Base-by-base conservation (phyloP, 129 eudicot species). In the Tagetes patula region DNA sequence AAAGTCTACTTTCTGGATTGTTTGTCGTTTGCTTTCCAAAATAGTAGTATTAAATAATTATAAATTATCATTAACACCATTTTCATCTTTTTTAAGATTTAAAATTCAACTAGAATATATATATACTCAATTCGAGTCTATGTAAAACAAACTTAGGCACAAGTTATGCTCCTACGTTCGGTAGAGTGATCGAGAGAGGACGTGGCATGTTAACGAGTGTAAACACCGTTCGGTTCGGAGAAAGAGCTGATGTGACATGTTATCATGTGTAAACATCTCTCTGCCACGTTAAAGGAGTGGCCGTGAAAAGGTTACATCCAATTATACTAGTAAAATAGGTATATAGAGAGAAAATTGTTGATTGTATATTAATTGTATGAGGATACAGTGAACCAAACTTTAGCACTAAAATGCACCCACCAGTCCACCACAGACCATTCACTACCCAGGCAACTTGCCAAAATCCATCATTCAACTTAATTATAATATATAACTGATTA, bases 371-470 rank as follows among this genome's bases (percentile, higher is more conserved):
- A 31, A 32, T 8, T 58, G 64, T 58, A 10, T 3, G 5, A 58
- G 37, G 54, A 12, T 48, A 48, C 14, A 3, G 5, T 52, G 12
- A 36, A 20, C 67, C 36, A 37, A 36, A 27, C 12, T 34, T 11
- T 11, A 36, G 42, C 67, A 36, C 67, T 61, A 61, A 61, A 36
- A 61, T 37, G 67, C 67, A 11, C 32, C 65, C 66, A 31, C 63
- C 63, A 47, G 3, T 8, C 65, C 66, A 31, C 63, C 63, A 47
- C 52, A 9, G 43, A 37, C 66, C 66, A 56, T 8, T 59, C 66
- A 60, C 67, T 12, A 34, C 4, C 30, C 30, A 61, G 37, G 1
- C 67, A 61, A 61, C 30, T 61, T 34, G 30, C 45, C 45, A 61
- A 36, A 61, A 61, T 12, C 45, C 67, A 34, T 61, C 45, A 36